A percentile compares a stretch with the other conserved stretches of the same genome.
These are phyloP conservation scores for Vitellaria paradoxa DNA, from an alignment of 179 eudicot genomes.

Conservation along the genomic window DNA sequence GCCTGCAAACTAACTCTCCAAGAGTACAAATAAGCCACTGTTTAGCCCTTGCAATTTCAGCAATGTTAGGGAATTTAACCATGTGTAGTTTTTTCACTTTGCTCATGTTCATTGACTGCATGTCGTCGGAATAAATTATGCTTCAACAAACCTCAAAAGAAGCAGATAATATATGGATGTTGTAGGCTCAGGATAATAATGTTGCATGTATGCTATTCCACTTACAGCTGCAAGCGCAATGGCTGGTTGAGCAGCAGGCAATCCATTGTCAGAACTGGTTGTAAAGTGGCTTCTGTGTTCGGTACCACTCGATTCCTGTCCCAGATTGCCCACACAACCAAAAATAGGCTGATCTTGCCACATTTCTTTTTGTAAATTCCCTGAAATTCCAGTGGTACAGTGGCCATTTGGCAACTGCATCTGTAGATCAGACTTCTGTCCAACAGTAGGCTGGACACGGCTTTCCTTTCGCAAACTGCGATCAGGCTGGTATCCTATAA, in stretches of 20 bases:
- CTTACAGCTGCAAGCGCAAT: slow-evolving; percentile 51
- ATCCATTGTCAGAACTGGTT: slow-evolving; percentile 20
- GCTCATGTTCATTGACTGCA: neutral
- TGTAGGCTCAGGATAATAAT: neutral
- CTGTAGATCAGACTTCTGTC: slow-evolving; percentile 31
- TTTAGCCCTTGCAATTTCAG: neutral
- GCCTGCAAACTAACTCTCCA: neutral
- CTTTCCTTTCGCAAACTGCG: slow-evolving; percentile 16
- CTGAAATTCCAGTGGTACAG: slow-evolving; percentile 17
- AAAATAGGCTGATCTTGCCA: slow-evolving; percentile 14
- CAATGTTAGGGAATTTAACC: neutral
- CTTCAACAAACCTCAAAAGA: neutral
- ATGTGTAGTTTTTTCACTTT: neutral
- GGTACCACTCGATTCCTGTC: slow-evolving; percentile 19
- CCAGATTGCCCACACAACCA: slow-evolving; percentile 29
- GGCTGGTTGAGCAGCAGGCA: slow-evolving; percentile 31
- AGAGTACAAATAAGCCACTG: neutral
- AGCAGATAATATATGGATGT: neutral
- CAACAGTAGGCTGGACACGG: slow-evolving; percentile 30
- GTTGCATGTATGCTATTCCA: neutral
- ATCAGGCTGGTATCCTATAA: slow-evolving; percentile 51
- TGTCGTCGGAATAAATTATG: neutral
- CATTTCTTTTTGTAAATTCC: slow-evolving; percentile 14
- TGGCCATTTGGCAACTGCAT: slow-evolving; percentile 30
- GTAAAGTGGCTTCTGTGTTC: slow-evolving; percentile 18